phyloP scores from a whole-genome alignment of 805 yeast genomes.

The Metschnikowia proteae region DNA sequence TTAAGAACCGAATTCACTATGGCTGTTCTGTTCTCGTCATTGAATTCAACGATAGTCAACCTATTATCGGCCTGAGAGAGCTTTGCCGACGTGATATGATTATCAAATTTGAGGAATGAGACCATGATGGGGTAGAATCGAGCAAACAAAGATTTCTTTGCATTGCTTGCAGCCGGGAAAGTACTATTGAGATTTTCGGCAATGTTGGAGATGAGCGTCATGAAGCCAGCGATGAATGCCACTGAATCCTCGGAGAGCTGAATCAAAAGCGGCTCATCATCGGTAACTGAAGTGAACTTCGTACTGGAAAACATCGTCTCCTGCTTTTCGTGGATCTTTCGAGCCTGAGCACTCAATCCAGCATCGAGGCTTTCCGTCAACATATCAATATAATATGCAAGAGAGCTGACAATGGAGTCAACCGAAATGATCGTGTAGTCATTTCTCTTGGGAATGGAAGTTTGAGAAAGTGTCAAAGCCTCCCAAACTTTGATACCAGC shows the following conservation, averaged over 20 bases:
- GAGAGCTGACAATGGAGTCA: conserved; percentile 50
- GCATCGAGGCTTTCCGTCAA: conserved; percentile 36
- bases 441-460: conserved; percentile 27
- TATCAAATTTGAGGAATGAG: conserved; percentile 40
- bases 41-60: conserved; percentile 23
- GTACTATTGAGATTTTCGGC: conserved; percentile 27
- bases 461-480: conserved; percentile 25
- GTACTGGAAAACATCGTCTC: conserved; percentile 23
- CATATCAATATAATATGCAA: conserved; percentile 51
- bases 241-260: conserved; percentile 80
- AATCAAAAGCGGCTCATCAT: conserved; percentile 26
- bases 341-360: conserved; percentile 29
- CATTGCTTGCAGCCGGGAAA: conserved; percentile 23
- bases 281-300: conserved; percentile 6
- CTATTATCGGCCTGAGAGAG: conserved; percentile 9
- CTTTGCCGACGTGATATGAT: conserved; percentile 24
- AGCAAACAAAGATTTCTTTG: conserved; percentile 23
- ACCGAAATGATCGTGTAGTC: conserved; percentile 51
- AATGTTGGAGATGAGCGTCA: conserved; percentile 52
- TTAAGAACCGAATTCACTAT: conserved; percentile 41
- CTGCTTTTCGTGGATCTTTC: conserved; percentile 31
- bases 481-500: conserved; percentile 44
- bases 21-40: conserved; percentile 35
- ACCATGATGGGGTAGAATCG: conserved; percentile 33
- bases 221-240: conserved; percentile 67